phyloP scores from a whole-genome alignment of 2,329 filamentous ascomycete genomes.

The Eurotiales sp. region DNA sequence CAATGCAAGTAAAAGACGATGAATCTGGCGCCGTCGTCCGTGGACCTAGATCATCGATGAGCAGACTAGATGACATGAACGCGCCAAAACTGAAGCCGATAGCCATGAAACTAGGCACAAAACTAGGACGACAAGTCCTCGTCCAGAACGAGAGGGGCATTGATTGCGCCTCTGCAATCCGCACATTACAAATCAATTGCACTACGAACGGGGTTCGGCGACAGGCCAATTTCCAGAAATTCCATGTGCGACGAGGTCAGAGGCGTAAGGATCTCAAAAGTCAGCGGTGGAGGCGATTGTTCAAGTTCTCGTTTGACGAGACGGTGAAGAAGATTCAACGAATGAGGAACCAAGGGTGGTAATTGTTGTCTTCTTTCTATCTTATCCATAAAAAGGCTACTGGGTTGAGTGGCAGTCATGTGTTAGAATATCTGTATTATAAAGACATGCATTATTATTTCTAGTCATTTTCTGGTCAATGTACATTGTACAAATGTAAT shows the following conservation, averaged over 20 bases:
- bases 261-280: slow-evolving; percentile 36
- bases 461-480: no score
- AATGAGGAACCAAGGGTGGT: slow-evolving; percentile 48
- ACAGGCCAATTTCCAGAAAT: slow-evolving; percentile 33
- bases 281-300: slow-evolving; percentile 41
- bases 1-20: no score
- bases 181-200: slow-evolving; percentile 25
- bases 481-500: no score
- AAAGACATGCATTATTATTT: slow-evolving; percentile 5
- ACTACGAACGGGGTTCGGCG: slow-evolving; percentile 30
- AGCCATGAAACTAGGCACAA: slow-evolving; percentile 31
- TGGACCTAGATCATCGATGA: background rate
- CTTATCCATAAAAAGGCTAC: background rate
- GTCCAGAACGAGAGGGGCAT: slow-evolving; percentile 32
- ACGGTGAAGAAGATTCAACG: slow-evolving; percentile 41
- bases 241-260: slow-evolving; percentile 41
- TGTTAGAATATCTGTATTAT: slow-evolving; percentile 5
- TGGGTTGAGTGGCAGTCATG: background rate
- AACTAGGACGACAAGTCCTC: slow-evolving; percentile 32
- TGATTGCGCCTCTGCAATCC: slow-evolving; percentile 28
- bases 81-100: slow-evolving; percentile 1
- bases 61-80: background rate
- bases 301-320: slow-evolving; percentile 41
- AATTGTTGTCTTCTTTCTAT: slow-evolving; percentile 10
- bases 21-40: no score